A percentile compares a stretch with the other conserved stretches of the same genome.
Evolutionary conservation across 495 filamentous ascomycete genomes (phyloP).

Genomic region (Aspergillus biplanus): DNA sequence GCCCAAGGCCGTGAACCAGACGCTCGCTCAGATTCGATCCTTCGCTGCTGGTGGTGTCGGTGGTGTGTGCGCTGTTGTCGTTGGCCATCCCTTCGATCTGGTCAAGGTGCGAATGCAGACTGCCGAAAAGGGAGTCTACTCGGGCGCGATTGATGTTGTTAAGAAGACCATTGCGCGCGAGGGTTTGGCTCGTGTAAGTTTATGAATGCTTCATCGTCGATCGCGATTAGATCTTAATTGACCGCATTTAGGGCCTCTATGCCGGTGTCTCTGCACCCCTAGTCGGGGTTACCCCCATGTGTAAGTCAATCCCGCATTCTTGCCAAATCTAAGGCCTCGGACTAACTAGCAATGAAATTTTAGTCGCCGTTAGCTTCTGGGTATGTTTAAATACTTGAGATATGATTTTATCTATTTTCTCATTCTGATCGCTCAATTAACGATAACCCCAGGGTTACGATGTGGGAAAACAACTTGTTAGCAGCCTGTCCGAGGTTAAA

Average conservation of each 20-base stretch:
- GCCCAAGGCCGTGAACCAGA: conserved; percentile 48
- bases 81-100: conserved; percentile 95
- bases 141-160: conserved; percentile 88
- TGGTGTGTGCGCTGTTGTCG: conserved; percentile 88
- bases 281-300: conserved; percentile 97
- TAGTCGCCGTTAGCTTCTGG: conserved; percentile 98
- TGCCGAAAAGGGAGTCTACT: conserved; percentile 90
- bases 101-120: conserved; percentile 98
- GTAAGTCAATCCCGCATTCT: conserved; percentile 58
- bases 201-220: not conserved
- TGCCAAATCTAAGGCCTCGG: not conserved
- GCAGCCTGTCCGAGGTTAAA: conserved; percentile 63
- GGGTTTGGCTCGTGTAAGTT: conserved; percentile 66
- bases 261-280: conserved; percentile 96
- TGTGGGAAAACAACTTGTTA: conserved; percentile 86
- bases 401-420: not conserved
- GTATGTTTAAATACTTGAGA: conserved; percentile 29
- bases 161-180: conserved; percentile 84
- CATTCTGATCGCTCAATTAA: conserved; percentile 22
- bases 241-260: conserved; percentile 70
- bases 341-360: conserved; percentile 5
- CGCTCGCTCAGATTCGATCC: conserved; percentile 65
- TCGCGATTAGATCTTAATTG: conserved; percentile 3
- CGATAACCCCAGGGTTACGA: conserved; percentile 72
- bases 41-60: conserved; percentile 90